Base-by-base conservation (phyloP, 1,284 basidiomycete species). In the Apiotrichum laibachii region DNA sequence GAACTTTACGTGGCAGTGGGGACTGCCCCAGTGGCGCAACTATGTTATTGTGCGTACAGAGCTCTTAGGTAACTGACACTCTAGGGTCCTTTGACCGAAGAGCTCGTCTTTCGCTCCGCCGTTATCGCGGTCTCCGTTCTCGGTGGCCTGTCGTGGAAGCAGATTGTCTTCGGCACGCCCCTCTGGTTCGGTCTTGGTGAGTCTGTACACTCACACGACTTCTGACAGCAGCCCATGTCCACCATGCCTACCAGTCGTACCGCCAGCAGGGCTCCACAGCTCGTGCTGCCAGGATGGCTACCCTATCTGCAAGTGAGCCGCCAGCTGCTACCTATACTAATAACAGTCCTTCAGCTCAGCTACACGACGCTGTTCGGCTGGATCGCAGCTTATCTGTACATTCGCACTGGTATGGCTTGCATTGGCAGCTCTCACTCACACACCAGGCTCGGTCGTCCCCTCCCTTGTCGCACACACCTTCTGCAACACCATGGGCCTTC, bases 281-380 rank as follows among this genome's bases (percentile, higher is more conserved):
- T 89, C 83, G 0, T 57, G 63, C 6, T 66, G 77, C 10, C 10
- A 50, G 39, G 37, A 39, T 39, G 35, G 92, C 92, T 0, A 77
- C 88, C 1, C 79, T 85, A 54, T 13, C 16, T 26, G 33, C 51
- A 16, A 12, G 50, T 51, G 18, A 26, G 50, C 26, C 11, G 4
- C 21, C 16, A 18, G 2, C 15, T 11, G 34, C 31, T 22, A 2
- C 9, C 19, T 13, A 26, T 47, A 26, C 52, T 61, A 48, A 56
- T 34, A 10, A 5, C 69, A 94, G 92, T 85, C 5, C 86, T 96
- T 72, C 95, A 98, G 77, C 82, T 94, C 44, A 73, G 80, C 1
- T 98, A 97, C 75, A 98, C 95, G 0, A 90, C 88, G 6, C 70
- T 97, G 10, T 99, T 98, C 66, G 95, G 95, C 6, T 91, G 89